Evolutionary conservation across 2,329 filamentous ascomycete species (phyloP).

Genomic region (Arthroderma sp.): DNA sequence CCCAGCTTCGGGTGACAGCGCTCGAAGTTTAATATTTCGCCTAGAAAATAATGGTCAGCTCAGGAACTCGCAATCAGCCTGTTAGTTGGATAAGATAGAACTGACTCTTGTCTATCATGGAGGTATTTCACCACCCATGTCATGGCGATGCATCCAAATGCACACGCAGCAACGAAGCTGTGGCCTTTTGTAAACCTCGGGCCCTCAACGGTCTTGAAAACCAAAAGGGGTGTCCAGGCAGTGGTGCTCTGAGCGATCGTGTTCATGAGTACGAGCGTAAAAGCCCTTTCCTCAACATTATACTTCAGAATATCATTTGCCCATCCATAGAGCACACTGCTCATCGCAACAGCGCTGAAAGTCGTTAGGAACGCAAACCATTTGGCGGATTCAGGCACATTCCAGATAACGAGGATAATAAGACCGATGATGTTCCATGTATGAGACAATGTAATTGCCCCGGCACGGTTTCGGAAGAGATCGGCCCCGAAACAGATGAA

Average conservation of each 20-base stretch:
- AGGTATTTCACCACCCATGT: no score
- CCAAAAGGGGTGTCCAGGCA: slow-evolving; percentile 42
- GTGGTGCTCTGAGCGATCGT: slow-evolving; percentile 42
- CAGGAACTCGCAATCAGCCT: no score
- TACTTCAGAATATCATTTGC: slow-evolving; percentile 38
- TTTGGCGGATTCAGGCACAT: slow-evolving; percentile 40
- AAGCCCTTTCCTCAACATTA: slow-evolving; percentile 35
- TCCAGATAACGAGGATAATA: slow-evolving; percentile 43
- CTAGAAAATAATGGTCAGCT: no score
- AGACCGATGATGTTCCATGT: slow-evolving; percentile 41
- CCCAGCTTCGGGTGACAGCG: no score
- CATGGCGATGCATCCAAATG: no score
- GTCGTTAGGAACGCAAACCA: slow-evolving; percentile 43
- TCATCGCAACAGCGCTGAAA: slow-evolving; percentile 39
- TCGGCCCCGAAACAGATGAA: slow-evolving; percentile 44
- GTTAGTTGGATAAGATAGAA: no score
- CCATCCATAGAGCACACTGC: slow-evolving; percentile 44
- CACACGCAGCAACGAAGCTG: slow-evolving; percentile 17
- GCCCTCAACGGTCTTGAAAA: slow-evolving; percentile 36
- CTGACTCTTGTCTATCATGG: no score
- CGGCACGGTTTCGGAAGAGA: slow-evolving; percentile 39
- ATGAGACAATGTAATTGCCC: slow-evolving; percentile 42
- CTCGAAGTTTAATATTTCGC: no score
- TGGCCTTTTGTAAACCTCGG: slow-evolving; percentile 33
- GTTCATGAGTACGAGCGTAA: slow-evolving; percentile 41